These are phyloP conservation scores for Saccharomyces hybrid DNA, from an alignment of 1,139 yeast genomes.

Conservation along the genomic window DNA sequence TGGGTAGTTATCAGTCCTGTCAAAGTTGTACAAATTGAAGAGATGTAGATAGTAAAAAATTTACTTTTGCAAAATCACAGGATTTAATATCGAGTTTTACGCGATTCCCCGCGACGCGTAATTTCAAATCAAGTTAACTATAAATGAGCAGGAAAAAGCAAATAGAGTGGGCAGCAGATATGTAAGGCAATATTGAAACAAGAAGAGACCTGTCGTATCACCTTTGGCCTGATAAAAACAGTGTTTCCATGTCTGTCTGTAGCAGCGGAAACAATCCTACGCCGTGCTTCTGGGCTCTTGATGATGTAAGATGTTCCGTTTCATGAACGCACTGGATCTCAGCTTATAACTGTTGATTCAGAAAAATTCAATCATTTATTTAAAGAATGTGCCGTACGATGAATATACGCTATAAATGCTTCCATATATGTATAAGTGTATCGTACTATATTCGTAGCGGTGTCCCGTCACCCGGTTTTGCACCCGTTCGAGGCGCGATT, in stretches of 20 bases:
- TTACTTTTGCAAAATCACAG: not conserved
- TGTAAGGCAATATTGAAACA: not conserved
- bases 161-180: not conserved
- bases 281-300: not conserved
- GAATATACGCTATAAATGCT: not conserved
- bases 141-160: not conserved
- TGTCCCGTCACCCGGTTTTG: not conserved
- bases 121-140: not conserved
- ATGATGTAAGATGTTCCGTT: not conserved
- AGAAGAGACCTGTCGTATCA: not conserved
- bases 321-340: not conserved
- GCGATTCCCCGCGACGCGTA: conserved; percentile 1
- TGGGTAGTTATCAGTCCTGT: not conserved
- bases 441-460: not conserved
- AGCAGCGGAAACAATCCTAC: not conserved
- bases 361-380: not conserved
- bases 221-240: not conserved
- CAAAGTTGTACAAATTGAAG: not conserved
- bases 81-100: not conserved
- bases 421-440: too few relatives aligned
- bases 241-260: too few relatives aligned
- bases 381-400: not conserved
- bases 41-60: not conserved
- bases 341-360: not conserved
- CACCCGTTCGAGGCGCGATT: not conserved